Evolutionary conservation across 805 yeast species (phyloP).

Genomic region (Saccharomycopsis sp.): DNA sequence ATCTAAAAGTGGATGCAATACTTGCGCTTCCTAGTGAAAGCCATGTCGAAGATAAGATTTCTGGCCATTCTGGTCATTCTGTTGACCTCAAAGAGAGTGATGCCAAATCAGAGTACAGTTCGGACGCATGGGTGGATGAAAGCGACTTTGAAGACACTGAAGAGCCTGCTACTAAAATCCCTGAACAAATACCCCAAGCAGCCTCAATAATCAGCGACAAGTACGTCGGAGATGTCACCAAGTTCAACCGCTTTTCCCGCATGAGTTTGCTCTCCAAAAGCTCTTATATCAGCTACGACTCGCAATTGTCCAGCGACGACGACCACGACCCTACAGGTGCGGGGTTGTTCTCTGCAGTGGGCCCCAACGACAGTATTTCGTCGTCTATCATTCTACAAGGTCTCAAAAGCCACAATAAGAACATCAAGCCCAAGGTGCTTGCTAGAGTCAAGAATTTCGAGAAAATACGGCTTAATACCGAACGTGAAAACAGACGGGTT

Average conservation of each 20-base stretch:
- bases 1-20: too few species aligned
- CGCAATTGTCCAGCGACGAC: conserved; percentile 5
- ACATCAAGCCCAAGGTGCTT: conserved; percentile 6
- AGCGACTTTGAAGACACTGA: conserved; percentile 2
- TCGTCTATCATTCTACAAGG: not conserved
- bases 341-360: too few species aligned
- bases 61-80: too few species aligned
- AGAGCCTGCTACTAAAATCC: conserved; percentile 7
- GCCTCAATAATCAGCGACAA: not conserved
- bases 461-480: conserved; percentile 7
- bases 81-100: not conserved
- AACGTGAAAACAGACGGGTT: not conserved
- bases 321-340: not conserved
- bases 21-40: too few species aligned
- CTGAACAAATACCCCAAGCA: not conserved
- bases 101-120: not conserved
- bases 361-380: not conserved
- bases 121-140: not conserved
- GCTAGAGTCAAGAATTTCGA: conserved; percentile 16
- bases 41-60: too few species aligned
- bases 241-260: conserved; percentile 4
- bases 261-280: conserved; percentile 7
- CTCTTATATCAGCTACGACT: conserved; percentile 15
- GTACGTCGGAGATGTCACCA: conserved; percentile 4
- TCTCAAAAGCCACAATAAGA: not conserved